A percentile compares a stretch with the other conserved stretches of the same genome.
These are phyloP conservation scores for Saccharomyces hybrid DNA, from an alignment of 1,139 yeast genomes.

Conservation along the genomic window DNA sequence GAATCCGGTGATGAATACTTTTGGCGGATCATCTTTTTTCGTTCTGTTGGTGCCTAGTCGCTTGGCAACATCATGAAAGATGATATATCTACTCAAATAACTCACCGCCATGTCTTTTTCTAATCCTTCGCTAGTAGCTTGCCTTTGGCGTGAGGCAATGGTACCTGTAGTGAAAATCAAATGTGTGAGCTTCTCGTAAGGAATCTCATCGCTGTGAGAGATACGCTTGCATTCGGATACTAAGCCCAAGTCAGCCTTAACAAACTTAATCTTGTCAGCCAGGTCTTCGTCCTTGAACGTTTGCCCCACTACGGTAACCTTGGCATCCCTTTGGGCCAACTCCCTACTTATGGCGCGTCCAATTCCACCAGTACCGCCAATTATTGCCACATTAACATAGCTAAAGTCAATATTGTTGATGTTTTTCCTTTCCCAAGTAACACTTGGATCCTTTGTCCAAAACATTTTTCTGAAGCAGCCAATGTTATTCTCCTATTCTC, in stretches of 20 bases:
- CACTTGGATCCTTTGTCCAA: slow-evolving; percentile 3
- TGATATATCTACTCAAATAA: slow-evolving; percentile 31
- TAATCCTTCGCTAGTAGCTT: slow-evolving; percentile 33
- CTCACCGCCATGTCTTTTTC: slow-evolving; percentile 36
- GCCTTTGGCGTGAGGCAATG: slow-evolving; percentile 28
- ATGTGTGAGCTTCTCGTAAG: slow-evolving; percentile 22
- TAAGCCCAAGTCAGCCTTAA: slow-evolving; percentile 32
- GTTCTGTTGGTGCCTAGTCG: slow-evolving; percentile 10
- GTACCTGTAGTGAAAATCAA: slow-evolving; percentile 35
- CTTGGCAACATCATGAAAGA: slow-evolving; percentile 25
- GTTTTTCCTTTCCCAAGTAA: slow-evolving; percentile 2
- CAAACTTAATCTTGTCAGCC: slow-evolving; percentile 25
- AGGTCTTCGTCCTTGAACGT: slow-evolving; percentile 30
- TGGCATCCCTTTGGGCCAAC: slow-evolving; percentile 28
- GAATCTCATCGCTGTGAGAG: slow-evolving; percentile 20
- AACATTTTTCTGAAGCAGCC: background rate
- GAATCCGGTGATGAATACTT: slow-evolving; percentile 35
- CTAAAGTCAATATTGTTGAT: background rate
- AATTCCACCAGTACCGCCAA: slow-evolving; percentile 38
- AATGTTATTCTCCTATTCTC: no score
- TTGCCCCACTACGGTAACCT: slow-evolving; percentile 34
- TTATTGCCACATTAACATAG: slow-evolving; percentile 22
- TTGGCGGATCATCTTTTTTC: slow-evolving; percentile 19
- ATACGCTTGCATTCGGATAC: slow-evolving; percentile 23
- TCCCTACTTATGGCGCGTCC: slow-evolving; percentile 31